These are phyloP conservation scores for Penicillium cinerascens DNA, from an alignment of 495 filamentous ascomycete species.

Conservation along the genomic window DNA sequence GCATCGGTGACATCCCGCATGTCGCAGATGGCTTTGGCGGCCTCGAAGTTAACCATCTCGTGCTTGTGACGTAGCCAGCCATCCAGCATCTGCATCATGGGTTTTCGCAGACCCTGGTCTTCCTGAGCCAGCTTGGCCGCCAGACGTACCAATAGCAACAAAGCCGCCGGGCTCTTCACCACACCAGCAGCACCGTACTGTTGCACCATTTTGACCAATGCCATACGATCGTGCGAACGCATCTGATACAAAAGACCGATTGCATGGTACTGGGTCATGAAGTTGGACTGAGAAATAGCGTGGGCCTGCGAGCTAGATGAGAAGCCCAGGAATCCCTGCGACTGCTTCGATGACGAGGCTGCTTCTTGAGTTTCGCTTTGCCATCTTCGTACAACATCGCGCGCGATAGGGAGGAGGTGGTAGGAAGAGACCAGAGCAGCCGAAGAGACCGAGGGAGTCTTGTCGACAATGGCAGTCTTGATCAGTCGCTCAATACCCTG, in stretches of 20 bases:
- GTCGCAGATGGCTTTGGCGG: constrained; percentile 94
- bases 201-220: constrained; percentile 99
- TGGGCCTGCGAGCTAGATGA: constrained; percentile 64
- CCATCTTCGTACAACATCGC: constrained; percentile 95
- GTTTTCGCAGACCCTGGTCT: constrained; percentile 80
- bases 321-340: constrained; percentile 86
- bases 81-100: constrained; percentile 92
- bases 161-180: constrained; percentile 90
- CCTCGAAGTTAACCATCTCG: constrained; percentile 99
- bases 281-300: constrained; percentile 68
- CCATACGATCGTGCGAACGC: constrained; percentile 96
- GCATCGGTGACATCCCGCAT: constrained; percentile 89
- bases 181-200: constrained; percentile 89
- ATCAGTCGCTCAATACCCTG: constrained; percentile 97
- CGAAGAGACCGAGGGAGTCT: constrained; percentile 95
- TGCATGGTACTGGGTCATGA: constrained; percentile 97
- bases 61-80: constrained; percentile 98
- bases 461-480: constrained; percentile 99
- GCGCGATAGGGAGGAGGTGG: constrained; percentile 92
- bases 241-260: constrained; percentile 98
- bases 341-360: constrained; percentile 82
- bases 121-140: constrained; percentile 95
- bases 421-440: constrained; percentile 97
- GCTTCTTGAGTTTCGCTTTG: constrained; percentile 98
- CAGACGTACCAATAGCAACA: constrained; percentile 85